Percentiles rank a stretch among this genome's conserved stretches.
phyloP scores from a whole-genome alignment of 345 rosid genomes.

The Moricandia arvensis region DNA sequence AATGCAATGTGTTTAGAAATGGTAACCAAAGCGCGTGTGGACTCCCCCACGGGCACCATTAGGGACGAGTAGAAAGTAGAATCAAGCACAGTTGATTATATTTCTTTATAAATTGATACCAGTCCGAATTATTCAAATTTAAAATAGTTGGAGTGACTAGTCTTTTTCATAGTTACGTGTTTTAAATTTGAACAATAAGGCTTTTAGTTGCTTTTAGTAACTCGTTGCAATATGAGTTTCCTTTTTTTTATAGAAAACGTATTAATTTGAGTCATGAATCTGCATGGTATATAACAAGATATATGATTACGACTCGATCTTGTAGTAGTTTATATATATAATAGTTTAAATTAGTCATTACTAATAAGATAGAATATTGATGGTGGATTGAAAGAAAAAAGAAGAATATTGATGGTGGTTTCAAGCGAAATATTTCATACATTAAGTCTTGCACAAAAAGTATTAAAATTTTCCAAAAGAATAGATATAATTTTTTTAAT shows the following conservation, averaged over 20 bases:
- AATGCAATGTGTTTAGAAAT: slow-evolving; percentile 1
- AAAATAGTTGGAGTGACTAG: not conserved
- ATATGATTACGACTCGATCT: not conserved
- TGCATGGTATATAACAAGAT: not conserved
- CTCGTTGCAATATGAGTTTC: not conserved
- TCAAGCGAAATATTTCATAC: not conserved
- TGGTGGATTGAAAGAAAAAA: no score
- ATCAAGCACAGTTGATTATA: not conserved
- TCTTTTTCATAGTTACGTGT: not conserved
- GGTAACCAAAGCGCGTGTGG: slow-evolving; percentile 29
- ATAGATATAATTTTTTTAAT: not conserved
- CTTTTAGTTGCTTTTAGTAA: not conserved
- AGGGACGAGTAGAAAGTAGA: not conserved
- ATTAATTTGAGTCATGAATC: not conserved
- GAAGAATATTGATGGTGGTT: not conserved
- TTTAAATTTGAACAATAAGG: not conserved
- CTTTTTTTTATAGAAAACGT: not conserved
- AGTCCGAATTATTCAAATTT: not conserved
- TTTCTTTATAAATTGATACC: not conserved
- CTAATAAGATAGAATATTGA: no score
- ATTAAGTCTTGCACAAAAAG: not conserved
- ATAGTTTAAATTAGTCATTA: no score
- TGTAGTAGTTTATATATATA: not conserved
- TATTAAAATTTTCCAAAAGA: not conserved
- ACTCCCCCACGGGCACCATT: not conserved